Percentiles rank a stretch among this genome's conserved stretches.
These are phyloP conservation scores for Schizophyllum amplum DNA, from an alignment of 1,284 basidiomycete genomes.

Conservation along the genomic window DNA sequence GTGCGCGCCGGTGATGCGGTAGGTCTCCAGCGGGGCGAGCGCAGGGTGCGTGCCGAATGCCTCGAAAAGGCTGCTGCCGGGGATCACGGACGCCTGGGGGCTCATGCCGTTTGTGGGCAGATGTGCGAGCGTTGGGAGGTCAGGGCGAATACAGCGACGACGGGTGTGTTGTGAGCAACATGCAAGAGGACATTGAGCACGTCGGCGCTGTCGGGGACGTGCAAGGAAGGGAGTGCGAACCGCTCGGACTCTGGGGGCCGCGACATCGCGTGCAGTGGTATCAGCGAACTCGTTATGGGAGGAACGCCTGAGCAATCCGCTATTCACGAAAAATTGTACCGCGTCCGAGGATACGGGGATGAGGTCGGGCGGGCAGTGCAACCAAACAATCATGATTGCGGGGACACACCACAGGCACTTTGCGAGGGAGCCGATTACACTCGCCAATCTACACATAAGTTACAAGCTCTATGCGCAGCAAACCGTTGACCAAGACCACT, in stretches of 20 bases:
- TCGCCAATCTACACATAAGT: too few species aligned
- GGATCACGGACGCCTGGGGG: background rate
- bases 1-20: background rate
- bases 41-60: background rate
- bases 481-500: too few species aligned
- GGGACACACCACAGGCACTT: background rate
- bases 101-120: background rate
- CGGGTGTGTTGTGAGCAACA: background rate
- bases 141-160: background rate
- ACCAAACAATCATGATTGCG: background rate
- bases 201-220: background rate
- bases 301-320: background rate
- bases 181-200: background rate
- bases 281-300: background rate
- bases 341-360: background rate
- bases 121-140: background rate
- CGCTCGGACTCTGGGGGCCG: too few species aligned
- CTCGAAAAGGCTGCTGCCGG: background rate
- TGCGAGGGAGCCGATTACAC: too few species aligned
- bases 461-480: too few species aligned
- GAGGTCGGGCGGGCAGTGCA: background rate
- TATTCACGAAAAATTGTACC: background rate
- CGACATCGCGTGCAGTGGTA: background rate
- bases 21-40: background rate
- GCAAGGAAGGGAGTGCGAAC: background rate